phyloP scores from a whole-genome alignment of 2,329 filamentous ascomycete species.

The Neopestalotiopsis rosae region DNA sequence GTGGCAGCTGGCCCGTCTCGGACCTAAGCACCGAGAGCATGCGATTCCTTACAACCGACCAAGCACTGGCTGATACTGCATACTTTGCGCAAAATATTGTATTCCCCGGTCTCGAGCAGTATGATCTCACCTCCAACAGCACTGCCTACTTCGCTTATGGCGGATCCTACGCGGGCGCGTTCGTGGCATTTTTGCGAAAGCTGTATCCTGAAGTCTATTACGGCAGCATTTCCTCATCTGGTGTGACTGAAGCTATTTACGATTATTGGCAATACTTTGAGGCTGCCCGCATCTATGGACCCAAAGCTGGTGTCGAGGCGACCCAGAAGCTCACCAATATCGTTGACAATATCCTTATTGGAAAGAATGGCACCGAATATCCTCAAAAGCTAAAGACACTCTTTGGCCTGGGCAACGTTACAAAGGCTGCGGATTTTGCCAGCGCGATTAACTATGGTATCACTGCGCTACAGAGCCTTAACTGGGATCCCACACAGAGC shows the following conservation, averaged over 20 bases:
- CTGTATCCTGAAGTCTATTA: constrained; percentile 80
- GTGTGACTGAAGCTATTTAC: constrained; percentile 77
- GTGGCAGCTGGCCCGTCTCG: constrained; percentile 71
- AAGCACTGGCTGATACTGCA: constrained; percentile 79
- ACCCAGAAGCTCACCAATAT: constrained; percentile 63
- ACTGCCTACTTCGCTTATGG: constrained; percentile 82
- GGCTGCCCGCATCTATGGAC: constrained; percentile 53
- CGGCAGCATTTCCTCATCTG: constrained; percentile 80
- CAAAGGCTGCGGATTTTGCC: constrained; percentile 55
- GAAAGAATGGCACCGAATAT: constrained; percentile 42
- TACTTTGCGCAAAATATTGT: constrained; percentile 79
- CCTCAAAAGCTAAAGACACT: constrained; percentile 48
- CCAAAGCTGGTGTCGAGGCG: constrained; percentile 66
- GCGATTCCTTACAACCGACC: constrained; percentile 83
- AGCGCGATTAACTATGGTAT: constrained; percentile 47
- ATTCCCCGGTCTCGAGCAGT: constrained; percentile 72
- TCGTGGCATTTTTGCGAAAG: constrained; percentile 77
- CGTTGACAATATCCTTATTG: constrained; percentile 56
- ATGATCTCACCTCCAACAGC: constrained; percentile 67
- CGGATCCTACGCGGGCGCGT: constrained; percentile 82
- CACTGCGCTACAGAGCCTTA: constrained; percentile 49
- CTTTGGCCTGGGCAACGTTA: constrained; percentile 53
- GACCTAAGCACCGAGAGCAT: constrained; percentile 72
- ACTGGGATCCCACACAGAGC: constrained; percentile 58
- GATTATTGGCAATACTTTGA: constrained; percentile 74